Evolutionary conservation across 2,329 filamentous ascomycete species (phyloP).

Genomic region (Lasiodiplodia hormozganensis): DNA sequence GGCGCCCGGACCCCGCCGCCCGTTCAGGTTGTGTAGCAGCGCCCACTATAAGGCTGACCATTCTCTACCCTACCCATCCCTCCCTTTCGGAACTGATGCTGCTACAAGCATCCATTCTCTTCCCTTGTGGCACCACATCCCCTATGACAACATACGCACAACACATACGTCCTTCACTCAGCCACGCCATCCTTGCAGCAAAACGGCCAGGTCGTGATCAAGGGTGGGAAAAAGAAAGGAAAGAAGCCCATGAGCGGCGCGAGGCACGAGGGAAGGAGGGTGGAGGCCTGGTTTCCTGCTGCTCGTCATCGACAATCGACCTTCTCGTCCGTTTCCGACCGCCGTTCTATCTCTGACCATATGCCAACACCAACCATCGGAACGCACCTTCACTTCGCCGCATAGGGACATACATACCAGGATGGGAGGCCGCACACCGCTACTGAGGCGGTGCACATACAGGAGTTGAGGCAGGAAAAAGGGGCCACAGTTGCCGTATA

Average conservation of each 20-base stretch:
- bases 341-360: background rate
- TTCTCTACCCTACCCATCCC: constrained; percentile 7
- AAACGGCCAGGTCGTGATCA: background rate
- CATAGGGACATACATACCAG: background rate
- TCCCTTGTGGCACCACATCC: constrained; percentile 15
- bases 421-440: background rate
- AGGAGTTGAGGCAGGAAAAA: background rate
- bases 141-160: background rate
- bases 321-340: background rate
- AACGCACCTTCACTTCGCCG: background rate
- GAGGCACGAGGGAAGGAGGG: background rate
- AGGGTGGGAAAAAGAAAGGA: constrained; percentile 7
- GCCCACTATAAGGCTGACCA: constrained; percentile 21
- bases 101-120: background rate
- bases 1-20: constrained; percentile 7
- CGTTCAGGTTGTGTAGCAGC: constrained; percentile 11
- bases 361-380: background rate
- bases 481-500: background rate
- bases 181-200: background rate
- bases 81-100: constrained; percentile 10
- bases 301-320: background rate
- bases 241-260: background rate
- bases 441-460: background rate
- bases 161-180: background rate
- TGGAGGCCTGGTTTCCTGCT: background rate